A percentile compares a stretch with the other conserved stretches of the same genome.
Evolutionary conservation across 352 stramenopile species (phyloP).

Genomic region (Globisporangium camurandrum): DNA sequence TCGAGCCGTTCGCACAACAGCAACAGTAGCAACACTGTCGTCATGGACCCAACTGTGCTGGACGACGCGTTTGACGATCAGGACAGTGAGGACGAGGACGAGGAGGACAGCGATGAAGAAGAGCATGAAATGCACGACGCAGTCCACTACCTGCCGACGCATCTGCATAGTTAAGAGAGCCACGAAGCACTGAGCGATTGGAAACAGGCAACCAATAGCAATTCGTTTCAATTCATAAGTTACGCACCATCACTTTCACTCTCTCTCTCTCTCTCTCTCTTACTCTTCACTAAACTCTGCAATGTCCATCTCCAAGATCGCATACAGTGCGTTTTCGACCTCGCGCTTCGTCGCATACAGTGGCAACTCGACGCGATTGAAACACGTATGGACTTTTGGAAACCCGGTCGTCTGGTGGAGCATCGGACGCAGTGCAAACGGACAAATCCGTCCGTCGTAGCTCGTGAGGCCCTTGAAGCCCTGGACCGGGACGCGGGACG

Average conservation of each 20-base stretch:
- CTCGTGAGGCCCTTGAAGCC: constrained; percentile 78
- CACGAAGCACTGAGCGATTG: no score
- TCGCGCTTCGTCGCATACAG: constrained; percentile 84
- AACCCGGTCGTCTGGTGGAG: constrained; percentile 54
- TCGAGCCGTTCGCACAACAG: neutral
- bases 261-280: no score
- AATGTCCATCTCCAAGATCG: constrained; percentile 94
- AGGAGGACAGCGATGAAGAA: neutral
- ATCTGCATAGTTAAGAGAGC: no score
- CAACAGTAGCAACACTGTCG: neutral
- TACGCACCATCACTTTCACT: no score
- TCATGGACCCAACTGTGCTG: constrained; percentile 22
- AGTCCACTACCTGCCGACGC: neutral
- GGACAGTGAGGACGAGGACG: constrained; percentile 16
- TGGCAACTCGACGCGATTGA: constrained; percentile 77
- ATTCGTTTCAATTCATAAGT: no score
- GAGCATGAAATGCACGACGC: neutral
- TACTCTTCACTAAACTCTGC: constrained; percentile 91
- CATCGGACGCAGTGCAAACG: constrained; percentile 57
- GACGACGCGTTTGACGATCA: constrained; percentile 21
- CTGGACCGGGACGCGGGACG: constrained; percentile 77
- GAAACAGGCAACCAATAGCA: no score
- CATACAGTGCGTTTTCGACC: constrained; percentile 91
- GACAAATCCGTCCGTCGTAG: constrained; percentile 76
- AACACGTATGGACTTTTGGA: constrained; percentile 77